These are phyloP conservation scores for Cicer arietinum DNA, from an alignment of 306 rosid species.

Conservation along the genomic window DNA sequence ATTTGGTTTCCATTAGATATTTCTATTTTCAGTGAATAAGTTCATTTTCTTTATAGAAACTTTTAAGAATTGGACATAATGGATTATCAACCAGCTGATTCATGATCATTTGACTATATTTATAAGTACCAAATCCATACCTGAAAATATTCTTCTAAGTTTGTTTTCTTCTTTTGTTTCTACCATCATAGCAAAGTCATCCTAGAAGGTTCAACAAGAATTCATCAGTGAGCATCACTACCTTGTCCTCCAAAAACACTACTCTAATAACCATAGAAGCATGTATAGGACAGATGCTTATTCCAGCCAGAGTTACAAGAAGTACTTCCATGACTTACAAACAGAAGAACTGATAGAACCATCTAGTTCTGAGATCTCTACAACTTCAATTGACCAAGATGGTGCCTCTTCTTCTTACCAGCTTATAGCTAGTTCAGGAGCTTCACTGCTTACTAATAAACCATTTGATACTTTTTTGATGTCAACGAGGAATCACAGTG, in stretches of 20 bases:
- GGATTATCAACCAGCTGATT: slow-evolving; percentile 28
- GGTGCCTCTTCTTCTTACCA: not conserved
- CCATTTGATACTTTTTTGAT: not conserved
- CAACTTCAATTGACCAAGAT: slow-evolving; percentile 57
- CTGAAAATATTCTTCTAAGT: slow-evolving; percentile 22
- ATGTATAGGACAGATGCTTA: slow-evolving; percentile 61
- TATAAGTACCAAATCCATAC: not conserved
- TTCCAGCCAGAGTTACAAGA: slow-evolving; percentile 74
- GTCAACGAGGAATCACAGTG: slow-evolving; percentile 50
- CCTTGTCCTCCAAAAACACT: slow-evolving; percentile 47
- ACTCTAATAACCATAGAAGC: slow-evolving; percentile 58
- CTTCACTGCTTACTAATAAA: slow-evolving; percentile 46
- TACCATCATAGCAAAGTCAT: not conserved
- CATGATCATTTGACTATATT: slow-evolving; percentile 7
- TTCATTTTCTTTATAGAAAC: not conserved
- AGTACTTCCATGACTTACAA: slow-evolving; percentile 78
- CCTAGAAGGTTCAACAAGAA: too few species aligned
- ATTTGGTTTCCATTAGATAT: too few species aligned
- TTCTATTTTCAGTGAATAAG: too few species aligned
- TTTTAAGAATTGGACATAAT: not conserved
- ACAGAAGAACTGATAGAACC: slow-evolving; percentile 62
- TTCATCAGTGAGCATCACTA: too few species aligned
- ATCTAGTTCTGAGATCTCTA: slow-evolving; percentile 61
- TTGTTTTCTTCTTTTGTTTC: slow-evolving; percentile 32
- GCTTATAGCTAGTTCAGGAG: not conserved